These are phyloP conservation scores for Penicillium sp. DNA, from an alignment of 2,329 filamentous ascomycete species.

Conservation along the genomic window DNA sequence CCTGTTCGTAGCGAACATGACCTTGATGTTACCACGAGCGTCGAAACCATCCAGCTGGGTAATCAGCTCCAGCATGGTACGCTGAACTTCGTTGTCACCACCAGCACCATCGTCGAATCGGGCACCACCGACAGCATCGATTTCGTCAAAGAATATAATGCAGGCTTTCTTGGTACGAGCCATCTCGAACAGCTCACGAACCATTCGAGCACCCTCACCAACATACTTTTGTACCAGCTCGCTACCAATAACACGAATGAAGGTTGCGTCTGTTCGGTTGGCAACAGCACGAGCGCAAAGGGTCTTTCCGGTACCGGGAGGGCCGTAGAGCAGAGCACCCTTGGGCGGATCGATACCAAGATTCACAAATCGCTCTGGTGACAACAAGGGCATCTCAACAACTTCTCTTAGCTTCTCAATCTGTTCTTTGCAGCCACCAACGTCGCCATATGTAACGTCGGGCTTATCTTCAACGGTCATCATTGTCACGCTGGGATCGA, in stretches of 20 bases:
- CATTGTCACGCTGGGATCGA: conserved; percentile 98
- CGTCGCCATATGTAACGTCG: conserved; percentile 97
- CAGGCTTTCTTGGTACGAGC: conserved; percentile 98
- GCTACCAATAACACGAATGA: conserved; percentile 97
- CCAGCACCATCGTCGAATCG: conserved; percentile 96
- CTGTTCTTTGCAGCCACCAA: conserved; percentile 98
- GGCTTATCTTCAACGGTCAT: conserved; percentile 99
- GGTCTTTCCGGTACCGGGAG: conserved; percentile 98
- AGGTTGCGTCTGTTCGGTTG: conserved; percentile 97
- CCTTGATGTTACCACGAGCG: conserved; percentile 96
- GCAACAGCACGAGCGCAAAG: conserved; percentile 96
- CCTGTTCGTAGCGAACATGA: conserved; percentile 98
- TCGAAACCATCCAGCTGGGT: conserved; percentile 97
- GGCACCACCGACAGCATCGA: conserved; percentile 92
- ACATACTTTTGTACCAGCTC: conserved; percentile 99
- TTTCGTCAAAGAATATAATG: conserved; percentile 99
- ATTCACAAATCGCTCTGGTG: conserved; percentile 95
- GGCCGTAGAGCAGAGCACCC: conserved; percentile 93
- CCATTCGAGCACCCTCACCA: conserved; percentile 97
- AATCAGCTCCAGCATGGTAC: conserved; percentile 97
- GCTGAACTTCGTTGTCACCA: conserved; percentile 95
- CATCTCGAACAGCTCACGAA: conserved; percentile 98
- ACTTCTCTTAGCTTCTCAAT: conserved; percentile 99
- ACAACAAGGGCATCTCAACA: conserved; percentile 96
- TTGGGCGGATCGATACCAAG: conserved; percentile 99